These are phyloP conservation scores for Monosporascus ibericus DNA, from an alignment of 2,329 filamentous ascomycete species.

Conservation along the genomic window DNA sequence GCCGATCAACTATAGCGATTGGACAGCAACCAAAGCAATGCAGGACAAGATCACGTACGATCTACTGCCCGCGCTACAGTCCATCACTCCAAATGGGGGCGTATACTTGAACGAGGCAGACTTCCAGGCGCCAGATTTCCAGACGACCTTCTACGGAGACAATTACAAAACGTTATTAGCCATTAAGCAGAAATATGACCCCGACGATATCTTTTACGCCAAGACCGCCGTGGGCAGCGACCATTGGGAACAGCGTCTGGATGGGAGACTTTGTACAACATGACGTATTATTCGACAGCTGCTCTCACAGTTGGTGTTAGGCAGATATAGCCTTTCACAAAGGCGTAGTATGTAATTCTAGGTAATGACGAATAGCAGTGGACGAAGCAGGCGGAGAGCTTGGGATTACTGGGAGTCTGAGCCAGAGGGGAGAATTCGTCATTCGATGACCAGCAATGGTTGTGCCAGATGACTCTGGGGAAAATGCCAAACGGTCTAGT, in stretches of 20 bases:
- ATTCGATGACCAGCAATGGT: too few species aligned
- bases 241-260: slow-evolving; percentile 27
- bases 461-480: too few species aligned
- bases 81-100: slow-evolving; percentile 10
- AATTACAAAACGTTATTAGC: slow-evolving; percentile 26
- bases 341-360: too few species aligned
- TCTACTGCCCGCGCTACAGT: slow-evolving; percentile 3
- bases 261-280: slow-evolving; percentile 21
- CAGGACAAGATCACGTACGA: slow-evolving; percentile 10
- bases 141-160: slow-evolving; percentile 27
- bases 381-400: too few species aligned
- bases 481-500: too few species aligned
- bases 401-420: too few species aligned
- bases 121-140: slow-evolving; percentile 25
- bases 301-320: too few species aligned
- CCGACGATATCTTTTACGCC: slow-evolving; percentile 32
- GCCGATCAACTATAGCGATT: slow-evolving; percentile 7
- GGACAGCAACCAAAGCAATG: slow-evolving; percentile 1
- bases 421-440: too few species aligned
- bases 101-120: slow-evolving; percentile 36
- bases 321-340: too few species aligned
- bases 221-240: slow-evolving; percentile 36
- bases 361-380: too few species aligned
- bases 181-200: slow-evolving; percentile 38
- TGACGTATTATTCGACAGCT: too few species aligned